Base-by-base conservation (phyloP, 306 rosid species). In the Fragaria nilgerrensis region DNA sequence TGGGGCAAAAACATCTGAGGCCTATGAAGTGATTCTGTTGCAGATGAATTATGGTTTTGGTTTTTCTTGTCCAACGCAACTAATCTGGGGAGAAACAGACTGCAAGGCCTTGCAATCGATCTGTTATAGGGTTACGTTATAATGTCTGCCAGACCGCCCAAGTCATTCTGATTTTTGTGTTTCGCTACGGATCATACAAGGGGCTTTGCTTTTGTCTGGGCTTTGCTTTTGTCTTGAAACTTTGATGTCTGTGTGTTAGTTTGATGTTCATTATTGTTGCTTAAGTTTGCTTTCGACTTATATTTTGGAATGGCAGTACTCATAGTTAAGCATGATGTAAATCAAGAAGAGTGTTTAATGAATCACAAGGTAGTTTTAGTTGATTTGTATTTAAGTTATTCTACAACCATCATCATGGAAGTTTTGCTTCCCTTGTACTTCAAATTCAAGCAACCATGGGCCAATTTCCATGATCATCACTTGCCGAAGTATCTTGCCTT, bases 401-500 rank as follows among this genome's bases (percentile, higher is more conserved):
- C 39, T 29, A 62, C 4, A 27, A 27, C 67, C 36, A 62, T 12
- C 27, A 62, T 27, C 39, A 27, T 29, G 29, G 10, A 27, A 29
- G 39, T 29, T 62, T 62, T 14, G 37, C 67, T 62, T 62, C 67
- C 49, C 72, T 67, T 67, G 32, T 25, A 39, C 29, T 67, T 67
- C 50, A 41, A 20, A 10, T 39, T n/a, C 19, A 67, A 67, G 72
- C 32, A 67, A 67, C 49, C 17, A 67, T 11, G 9, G 50, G 34
- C 72, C 71, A 19, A 66, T 4, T 29, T 34, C 23, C 45, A 65
- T 65, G n/a, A 62, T 29, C 68, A 62, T 5, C 7, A 62, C 41
- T 32, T 59, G 29, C 29, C 14, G 10, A 8, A 25, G 6, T 3
- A 29, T 29, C 41, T 5, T 63, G 45, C 14, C 25, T 34, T 8